phyloP scores from a whole-genome alignment of 1,284 basidiomycete species.

The Tylopilus sp. region DNA sequence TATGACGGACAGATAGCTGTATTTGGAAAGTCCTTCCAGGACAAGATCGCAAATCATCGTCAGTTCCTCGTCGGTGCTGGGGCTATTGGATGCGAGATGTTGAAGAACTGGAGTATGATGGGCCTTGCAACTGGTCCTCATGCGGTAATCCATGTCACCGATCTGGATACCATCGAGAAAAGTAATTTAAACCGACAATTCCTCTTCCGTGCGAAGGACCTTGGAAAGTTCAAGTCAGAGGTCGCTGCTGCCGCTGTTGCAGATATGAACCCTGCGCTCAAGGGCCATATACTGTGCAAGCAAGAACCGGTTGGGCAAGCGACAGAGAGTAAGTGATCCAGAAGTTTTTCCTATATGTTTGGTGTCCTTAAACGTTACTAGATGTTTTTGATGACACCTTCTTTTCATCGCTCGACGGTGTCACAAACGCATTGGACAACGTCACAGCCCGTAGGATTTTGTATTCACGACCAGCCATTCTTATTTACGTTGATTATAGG shows the following conservation, averaged over 20 bases:
- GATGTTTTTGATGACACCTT: constrained; percentile 90
- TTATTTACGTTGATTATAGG: constrained; percentile 46
- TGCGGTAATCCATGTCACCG: constrained; percentile 92
- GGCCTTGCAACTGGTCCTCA: constrained; percentile 83
- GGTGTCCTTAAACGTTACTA: constrained; percentile 34
- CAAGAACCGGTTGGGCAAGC: constrained; percentile 94
- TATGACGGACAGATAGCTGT: constrained; percentile 98
- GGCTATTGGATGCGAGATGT: constrained; percentile 99
- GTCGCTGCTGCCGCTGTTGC: constrained; percentile 90
- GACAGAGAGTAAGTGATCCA: constrained; percentile 75
- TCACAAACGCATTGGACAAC: constrained; percentile 99
- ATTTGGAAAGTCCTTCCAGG: constrained; percentile 91
- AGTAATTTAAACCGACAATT: constrained; percentile 99
- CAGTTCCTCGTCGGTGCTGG: constrained; percentile 99
- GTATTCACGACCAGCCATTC: background rate
- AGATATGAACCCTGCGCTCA: constrained; percentile 95
- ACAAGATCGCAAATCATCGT: constrained; percentile 86
- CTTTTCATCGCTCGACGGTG: constrained; percentile 86
- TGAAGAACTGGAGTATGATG: constrained; percentile 99
- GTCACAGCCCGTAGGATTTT: constrained; percentile 81
- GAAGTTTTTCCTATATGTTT: background rate
- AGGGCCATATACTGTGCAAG: constrained; percentile 84
- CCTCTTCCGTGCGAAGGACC: constrained; percentile 95
- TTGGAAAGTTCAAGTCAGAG: constrained; percentile 98
- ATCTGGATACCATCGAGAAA: constrained; percentile 99